Conservation (phyloP, 2,329 filamentous ascomycete genomes). For the Fusarium sp. region DNA sequence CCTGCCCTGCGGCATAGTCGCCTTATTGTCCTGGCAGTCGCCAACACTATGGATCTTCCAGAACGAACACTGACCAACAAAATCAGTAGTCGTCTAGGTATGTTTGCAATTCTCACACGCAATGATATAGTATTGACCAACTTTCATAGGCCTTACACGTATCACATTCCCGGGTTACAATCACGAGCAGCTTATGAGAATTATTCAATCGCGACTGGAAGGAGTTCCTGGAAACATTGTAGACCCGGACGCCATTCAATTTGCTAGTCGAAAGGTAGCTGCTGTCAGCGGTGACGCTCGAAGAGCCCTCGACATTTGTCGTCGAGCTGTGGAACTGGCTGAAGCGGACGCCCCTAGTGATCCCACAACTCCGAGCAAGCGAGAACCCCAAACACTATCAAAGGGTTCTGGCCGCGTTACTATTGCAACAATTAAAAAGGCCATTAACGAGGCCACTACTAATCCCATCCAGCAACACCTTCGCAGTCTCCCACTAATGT, state of each 20-base stretch:
- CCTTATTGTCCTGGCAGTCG: slow-evolving; percentile 94
- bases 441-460: slow-evolving; percentile 93
- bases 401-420: slow-evolving; percentile 73
- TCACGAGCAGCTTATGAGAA: slow-evolving; percentile 96
- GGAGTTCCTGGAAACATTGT: slow-evolving; percentile 91
- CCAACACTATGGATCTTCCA: slow-evolving; percentile 98
- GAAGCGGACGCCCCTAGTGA: slow-evolving; percentile 73
- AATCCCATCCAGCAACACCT: slow-evolving; percentile 93
- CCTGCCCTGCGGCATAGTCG: slow-evolving; percentile 90
- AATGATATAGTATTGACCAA: not conserved
- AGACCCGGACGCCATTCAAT: slow-evolving; percentile 92
- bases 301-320: slow-evolving; percentile 92
- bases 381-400: slow-evolving; percentile 44
- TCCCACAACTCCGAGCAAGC: slow-evolving; percentile 72
- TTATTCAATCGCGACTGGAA: slow-evolving; percentile 92
- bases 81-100: slow-evolving; percentile 87
- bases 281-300: slow-evolving; percentile 95
- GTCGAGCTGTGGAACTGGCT: slow-evolving; percentile 92
- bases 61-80: slow-evolving; percentile 98
- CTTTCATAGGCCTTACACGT: slow-evolving; percentile 74
- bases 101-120: slow-evolving; percentile 34
- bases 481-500: slow-evolving; percentile 80
- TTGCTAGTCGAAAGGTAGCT: slow-evolving; percentile 95
- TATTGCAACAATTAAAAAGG: slow-evolving; percentile 91
- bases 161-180: slow-evolving; percentile 98